Evolutionary conservation across 2,329 filamentous ascomycete genomes (phyloP).

Genomic region (Rutstroemia sp.): DNA sequence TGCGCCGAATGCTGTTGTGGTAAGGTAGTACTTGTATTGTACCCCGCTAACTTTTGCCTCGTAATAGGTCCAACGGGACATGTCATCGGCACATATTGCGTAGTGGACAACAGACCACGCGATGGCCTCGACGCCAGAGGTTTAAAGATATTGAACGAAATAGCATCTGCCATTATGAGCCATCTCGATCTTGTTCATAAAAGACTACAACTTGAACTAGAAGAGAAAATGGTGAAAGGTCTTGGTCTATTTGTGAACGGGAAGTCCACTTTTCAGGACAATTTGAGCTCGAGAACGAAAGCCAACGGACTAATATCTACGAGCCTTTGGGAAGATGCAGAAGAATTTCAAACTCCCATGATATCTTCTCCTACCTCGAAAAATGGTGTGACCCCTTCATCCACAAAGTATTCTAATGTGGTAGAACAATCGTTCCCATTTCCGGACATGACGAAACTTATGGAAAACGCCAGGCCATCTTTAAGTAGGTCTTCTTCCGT

Average conservation of each 20-base stretch:
- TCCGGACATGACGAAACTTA: not conserved
- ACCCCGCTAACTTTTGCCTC: not conserved
- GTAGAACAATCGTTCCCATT: not conserved
- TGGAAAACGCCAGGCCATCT: not conserved
- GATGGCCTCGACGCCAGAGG: constrained; percentile 39
- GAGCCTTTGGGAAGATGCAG: not conserved
- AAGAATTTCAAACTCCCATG: not conserved
- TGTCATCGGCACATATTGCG: constrained; percentile 52
- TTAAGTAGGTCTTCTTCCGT: constrained; percentile 4
- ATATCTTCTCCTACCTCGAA: not conserved
- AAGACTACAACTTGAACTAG: constrained; percentile 42
- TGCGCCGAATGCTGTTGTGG: not conserved
- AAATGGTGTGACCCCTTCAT: not conserved
- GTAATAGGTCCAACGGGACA: constrained; percentile 11
- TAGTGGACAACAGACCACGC: constrained; percentile 49
- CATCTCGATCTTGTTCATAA: constrained; percentile 50
- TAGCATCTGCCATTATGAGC: constrained; percentile 48
- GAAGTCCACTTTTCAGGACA: constrained; percentile 28
- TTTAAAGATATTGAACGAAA: constrained; percentile 45
- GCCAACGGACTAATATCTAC: not conserved
- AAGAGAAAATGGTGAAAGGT: constrained; percentile 44
- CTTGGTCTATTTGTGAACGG: constrained; percentile 46
- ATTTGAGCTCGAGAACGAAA: constrained; percentile 2
- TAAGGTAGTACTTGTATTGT: not conserved
- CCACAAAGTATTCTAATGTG: not conserved